Base-by-base conservation (phyloP, 768 basidiomycete genomes). In the Rhizopogon sp. region DNA sequence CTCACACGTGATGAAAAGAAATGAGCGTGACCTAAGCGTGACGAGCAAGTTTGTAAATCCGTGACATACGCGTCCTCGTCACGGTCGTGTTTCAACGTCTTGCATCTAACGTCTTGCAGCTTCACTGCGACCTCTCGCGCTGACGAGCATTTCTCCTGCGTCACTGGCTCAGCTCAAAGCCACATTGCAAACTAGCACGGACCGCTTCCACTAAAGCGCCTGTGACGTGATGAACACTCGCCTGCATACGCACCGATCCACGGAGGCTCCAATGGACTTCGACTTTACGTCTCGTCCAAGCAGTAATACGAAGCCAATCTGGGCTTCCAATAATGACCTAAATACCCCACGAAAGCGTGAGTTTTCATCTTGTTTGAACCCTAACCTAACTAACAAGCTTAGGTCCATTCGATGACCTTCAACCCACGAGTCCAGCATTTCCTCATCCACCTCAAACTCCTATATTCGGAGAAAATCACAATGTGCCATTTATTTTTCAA, bases 241-340 rank as follows among this genome's bases (percentile, higher is more conserved):
- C 22, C 58, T 54, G 43, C 61, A 64, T 51, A 52, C 62, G 51
- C 67, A 73, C 53, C 79, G 86, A 62, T 87, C 86, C 11, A 88
- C 75, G 47, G 91, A 92, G 65, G 88, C 86, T 3, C 91, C 91
- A 4, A 93, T 93, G 91, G 90, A 93, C 70, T 93, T 84, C 70
- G 83, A 92, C 66, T 92, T 85, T 74, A 92, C 90, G 8, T 82
- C 84, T 60, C 79, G 89, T 25, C 78, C 81, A 14, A 79, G 67
- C 57, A 75, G 66, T 53, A 66, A 70, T 39, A 70, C 76, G 54
- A 81, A 75, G 64, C 82, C 85, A 2, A 80, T 77, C 2, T 89
- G 87, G 88, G 79, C 78, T 16, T 55, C 64, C 22, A 53, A 58
- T 20, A 78, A 81, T 25, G 78, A 81, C 47, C 64, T 75, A n/a